Evolutionary conservation across 1,284 basidiomycete genomes (phyloP).

Genomic region (Austroboletus niveus): DNA sequence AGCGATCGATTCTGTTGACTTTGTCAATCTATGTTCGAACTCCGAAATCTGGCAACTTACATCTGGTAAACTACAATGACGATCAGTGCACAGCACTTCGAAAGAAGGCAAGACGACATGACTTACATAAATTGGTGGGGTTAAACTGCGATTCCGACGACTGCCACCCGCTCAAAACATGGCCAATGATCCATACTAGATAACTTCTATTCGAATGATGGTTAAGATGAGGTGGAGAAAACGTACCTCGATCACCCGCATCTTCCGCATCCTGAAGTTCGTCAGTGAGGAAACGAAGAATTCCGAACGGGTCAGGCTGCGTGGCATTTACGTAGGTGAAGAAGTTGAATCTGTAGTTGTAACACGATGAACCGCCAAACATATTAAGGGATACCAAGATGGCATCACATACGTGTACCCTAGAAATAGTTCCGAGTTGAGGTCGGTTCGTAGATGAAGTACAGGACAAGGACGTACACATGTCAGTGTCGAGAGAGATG

Average conservation of each 20-base stretch:
- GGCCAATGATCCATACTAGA: slow-evolving; percentile 75
- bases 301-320: slow-evolving; percentile 70
- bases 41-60: slow-evolving; percentile 34
- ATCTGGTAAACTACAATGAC: slow-evolving; percentile 60
- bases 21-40: not conserved
- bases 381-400: not conserved
- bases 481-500: slow-evolving; percentile 74
- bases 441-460: not conserved
- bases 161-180: slow-evolving; percentile 74
- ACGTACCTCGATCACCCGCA: slow-evolving; percentile 55
- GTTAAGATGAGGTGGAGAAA: not conserved
- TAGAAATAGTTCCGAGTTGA: not conserved
- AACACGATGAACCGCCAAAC: not conserved
- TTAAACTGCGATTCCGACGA: slow-evolving; percentile 57
- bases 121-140: slow-evolving; percentile 65
- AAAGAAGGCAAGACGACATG: not conserved
- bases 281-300: slow-evolving; percentile 74
- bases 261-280: slow-evolving; percentile 76
- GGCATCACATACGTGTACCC: slow-evolving; percentile 35
- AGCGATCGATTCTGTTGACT: slow-evolving; percentile 68
- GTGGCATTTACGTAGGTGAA: slow-evolving; percentile 77
- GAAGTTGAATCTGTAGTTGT: slow-evolving; percentile 50
- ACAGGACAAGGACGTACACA: slow-evolving; percentile 43
- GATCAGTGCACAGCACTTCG: not conserved
- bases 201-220: not conserved